Evolutionary conservation across 306 rosid genomes (phyloP), one percentile per base, ranked within the genome.

Genomic region (Sechiopsis laciniata): DNA sequence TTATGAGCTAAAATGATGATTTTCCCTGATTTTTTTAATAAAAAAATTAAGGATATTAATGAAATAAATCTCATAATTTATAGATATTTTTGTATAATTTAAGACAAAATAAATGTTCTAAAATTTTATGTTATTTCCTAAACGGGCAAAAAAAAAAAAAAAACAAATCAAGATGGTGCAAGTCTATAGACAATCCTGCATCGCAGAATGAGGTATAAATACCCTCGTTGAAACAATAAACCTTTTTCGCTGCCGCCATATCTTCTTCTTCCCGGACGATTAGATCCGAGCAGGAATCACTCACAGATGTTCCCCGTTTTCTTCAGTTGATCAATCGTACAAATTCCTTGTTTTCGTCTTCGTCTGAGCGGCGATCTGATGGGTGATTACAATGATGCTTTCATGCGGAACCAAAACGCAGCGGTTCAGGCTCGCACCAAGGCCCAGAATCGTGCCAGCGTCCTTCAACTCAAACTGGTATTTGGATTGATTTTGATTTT

Each of bases 381-480:
- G 99, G 96, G 88, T 74, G 98, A 90, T 79, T 78, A 15, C 77
- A 84, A 84, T 77, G 99, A 94, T 75, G 85, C 99, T 21, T 84
- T 91, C 79, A 48, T 91, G 91, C 99, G 97, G 79, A 91, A 85
- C 90, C 97, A 87, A 75, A 94, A 94, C 95, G 87, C 99, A 77
- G 97, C 99, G 79, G 97, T 91, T 24, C 99, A 95, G 95, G 95
- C 92, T 80, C 97, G 96, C 2, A 81, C 99, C 87, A 95, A 95
- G 80, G 96, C 89, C 12, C 96, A 91, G 90, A 95, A 95, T 69
- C 99, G 99, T 20, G 92, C 96, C 71, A 95, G 85, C 77, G 99
- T 95, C 62, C 97, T 89, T 72, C 99, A 95, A 83, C 99, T 95
- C 78, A 95, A 95, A 72, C 85, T 91, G 95, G 99, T 95, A 72